Evolutionary conservation across 805 yeast genomes (phyloP), one percentile per base, ranked within the genome.

Genomic region (Komagataella phaffii): DNA sequence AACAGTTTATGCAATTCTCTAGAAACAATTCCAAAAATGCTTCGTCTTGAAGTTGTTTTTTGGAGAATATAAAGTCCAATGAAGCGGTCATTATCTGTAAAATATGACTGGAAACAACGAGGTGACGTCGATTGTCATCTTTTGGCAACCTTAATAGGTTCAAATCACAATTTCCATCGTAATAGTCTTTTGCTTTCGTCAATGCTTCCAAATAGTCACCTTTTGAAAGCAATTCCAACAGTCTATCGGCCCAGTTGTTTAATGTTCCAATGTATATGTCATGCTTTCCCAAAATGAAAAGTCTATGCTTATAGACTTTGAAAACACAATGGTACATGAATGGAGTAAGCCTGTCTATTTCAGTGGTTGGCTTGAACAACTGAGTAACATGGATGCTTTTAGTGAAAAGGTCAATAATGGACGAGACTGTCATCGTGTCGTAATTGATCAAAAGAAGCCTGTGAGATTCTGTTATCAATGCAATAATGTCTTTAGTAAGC

Each of bases 191-290:
- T 0, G 85, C 83, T 14, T 74, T 66, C 2, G 67, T 63, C n/a
- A 87, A 69, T 0, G 95, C 90, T 2, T 63, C 67, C 5, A 75
- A 62, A 51, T 80, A 83, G 19, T 74, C 62, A 1, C 76, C 79
- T 1, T 64, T 56, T 8, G 75, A 68, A 49, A 88, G 67, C 10
- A 76, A 59, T 6, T 64, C 69, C 53, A 76, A 62, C 1, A 86
- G 62, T 24, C 72, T 68, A 56, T 85, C 90, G 0, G 83, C 87
- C 96, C 89, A 88, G 57, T 75, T 80, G 2, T 80, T 68, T 14
- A 80, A 64, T 21, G 79, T 69, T 0, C 90, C 95, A 2, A 81
- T 71, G 5, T 67, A 66, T 46, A 80, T 59, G 52, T 77, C 81
- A 51, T 74, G 73, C 45, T 70, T 67, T 0, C 85, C 85, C 50